These are phyloP conservation scores for Hura crepitans DNA, from an alignment of 441 rosid species.

Conservation along the genomic window DNA sequence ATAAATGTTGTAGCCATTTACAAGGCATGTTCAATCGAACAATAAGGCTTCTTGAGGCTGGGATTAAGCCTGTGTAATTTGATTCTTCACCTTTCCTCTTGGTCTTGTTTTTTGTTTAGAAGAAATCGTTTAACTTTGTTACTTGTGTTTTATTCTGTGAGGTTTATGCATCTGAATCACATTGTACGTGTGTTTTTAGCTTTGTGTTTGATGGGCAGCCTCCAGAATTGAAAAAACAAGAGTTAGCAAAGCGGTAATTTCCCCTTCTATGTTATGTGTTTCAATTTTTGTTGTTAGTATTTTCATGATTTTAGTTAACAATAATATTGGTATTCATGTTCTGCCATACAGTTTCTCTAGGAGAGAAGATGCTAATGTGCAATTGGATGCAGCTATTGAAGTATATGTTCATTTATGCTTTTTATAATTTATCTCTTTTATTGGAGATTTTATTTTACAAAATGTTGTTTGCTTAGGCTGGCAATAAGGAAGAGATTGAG, in stretches of 20 bases:
- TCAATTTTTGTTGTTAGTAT: background rate
- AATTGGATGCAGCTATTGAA: constrained; percentile 63
- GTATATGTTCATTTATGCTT: constrained; percentile 27
- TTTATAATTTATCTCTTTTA: background rate
- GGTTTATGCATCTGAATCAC: constrained; percentile 15
- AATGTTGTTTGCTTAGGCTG: constrained; percentile 40
- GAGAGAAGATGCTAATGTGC: constrained; percentile 88
- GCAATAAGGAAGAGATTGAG: constrained; percentile 89
- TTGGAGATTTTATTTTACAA: background rate
- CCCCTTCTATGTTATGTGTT: constrained; percentile 1
- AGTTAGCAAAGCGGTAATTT: constrained; percentile 84
- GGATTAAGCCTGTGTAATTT: constrained; percentile 88
- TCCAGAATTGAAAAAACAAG: constrained; percentile 87
- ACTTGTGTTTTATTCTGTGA: constrained; percentile 1
- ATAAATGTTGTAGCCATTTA: constrained; percentile 54
- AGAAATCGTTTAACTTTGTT: background rate
- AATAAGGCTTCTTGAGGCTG: constrained; percentile 92
- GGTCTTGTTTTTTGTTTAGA: background rate
- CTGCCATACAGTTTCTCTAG: constrained; percentile 59
- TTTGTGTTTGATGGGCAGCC: constrained; percentile 97
- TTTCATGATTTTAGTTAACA: background rate
- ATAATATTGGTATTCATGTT: background rate
- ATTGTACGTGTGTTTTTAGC: constrained; percentile 37
- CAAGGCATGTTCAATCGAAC: constrained; percentile 95
- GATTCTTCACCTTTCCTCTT: constrained; percentile 15